A percentile compares a stretch with the other conserved stretches of the same genome.
Conservation (phyloP, 306 rosid species). For the Calophaca sinica region DNA sequence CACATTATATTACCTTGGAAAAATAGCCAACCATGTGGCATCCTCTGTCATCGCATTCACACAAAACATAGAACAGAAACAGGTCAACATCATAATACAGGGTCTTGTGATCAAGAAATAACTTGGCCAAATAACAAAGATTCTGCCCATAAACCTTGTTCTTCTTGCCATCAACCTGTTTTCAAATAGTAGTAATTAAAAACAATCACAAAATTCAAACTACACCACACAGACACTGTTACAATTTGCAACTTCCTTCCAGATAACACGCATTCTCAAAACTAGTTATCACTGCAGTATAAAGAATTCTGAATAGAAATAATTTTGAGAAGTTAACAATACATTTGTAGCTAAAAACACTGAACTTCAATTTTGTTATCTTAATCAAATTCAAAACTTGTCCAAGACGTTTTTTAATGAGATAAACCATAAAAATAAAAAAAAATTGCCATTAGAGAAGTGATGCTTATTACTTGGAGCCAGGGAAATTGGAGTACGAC, state of each 20-base stretch:
- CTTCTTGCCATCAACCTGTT: conserved; percentile 99
- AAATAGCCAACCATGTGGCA: conserved; percentile 99
- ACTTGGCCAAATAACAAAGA: conserved; percentile 95
- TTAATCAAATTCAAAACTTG: neutral
- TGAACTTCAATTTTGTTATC: neutral
- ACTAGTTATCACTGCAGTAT: no score
- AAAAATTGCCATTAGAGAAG: neutral
- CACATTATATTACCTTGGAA: conserved; percentile 73
- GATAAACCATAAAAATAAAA: neutral
- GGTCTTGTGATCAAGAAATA: conserved; percentile 99
- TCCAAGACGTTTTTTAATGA: neutral
- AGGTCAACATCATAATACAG: conserved; percentile 98
- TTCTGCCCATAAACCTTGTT: conserved; percentile 99
- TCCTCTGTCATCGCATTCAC: conserved; percentile 99
- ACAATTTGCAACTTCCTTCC: neutral
- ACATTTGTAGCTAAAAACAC: neutral
- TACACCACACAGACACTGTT: neutral
- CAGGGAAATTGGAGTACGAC: no score
- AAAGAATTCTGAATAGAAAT: neutral
- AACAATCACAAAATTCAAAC: conserved; percentile 25
- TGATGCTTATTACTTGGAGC: neutral
- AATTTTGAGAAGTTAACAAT: neutral
- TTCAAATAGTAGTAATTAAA: conserved; percentile 31
- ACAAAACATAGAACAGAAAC: conserved; percentile 89
- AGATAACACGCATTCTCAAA: no score